Base-by-base conservation (phyloP, 1,284 basidiomycete species). In the Volvariella volvacea region DNA sequence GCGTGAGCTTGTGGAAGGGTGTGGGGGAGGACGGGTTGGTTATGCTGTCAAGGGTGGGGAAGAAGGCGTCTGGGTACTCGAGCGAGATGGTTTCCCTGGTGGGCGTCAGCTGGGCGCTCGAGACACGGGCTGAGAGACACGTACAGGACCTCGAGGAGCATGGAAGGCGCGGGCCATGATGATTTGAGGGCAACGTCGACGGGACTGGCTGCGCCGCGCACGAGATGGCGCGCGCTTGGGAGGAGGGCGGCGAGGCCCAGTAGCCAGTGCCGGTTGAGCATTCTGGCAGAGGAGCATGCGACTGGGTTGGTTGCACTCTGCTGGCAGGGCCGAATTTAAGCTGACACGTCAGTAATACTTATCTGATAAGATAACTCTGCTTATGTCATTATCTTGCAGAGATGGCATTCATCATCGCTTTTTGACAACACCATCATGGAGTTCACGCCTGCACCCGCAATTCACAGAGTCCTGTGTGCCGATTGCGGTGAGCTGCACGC, bases 111-210 rank as follows among this genome's bases (percentile, higher is more conserved):
- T 36, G 45, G 45, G 42, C 21, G 25, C n/a, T n/a, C n/a, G 40
- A 28, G 17, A 42, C 20, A 32, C 15, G 25, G 22, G 49, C 3
- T 4, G 34, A 4, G 32, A n/a, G 6, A 44, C 22, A 68, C 88
- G 58, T 57, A 94, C 87, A 97, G 64, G 42, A 89, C 76, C 66
- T 96, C 93, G 16, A 92, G 72, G 1, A 93, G 59, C 7, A 85
- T 69, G 9, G 87, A 79, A 4, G 87, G 76, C 16, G 83, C 78
- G 3, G 76, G 63, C 89, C 92, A 96, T 42, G 87, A 86, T 1
- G 92, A 84, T 50, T 79, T 76, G 21, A 96, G 69, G 30, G 80
- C 75, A 17, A 94, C 83, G 46, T 81, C 81, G 12, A 95, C 82
- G 1, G 88, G 86, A 32, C 78, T 78, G 16, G 66, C 59, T 42